phyloP scores from a whole-genome alignment of 305 asterid species.

The Plantago rigida region DNA sequence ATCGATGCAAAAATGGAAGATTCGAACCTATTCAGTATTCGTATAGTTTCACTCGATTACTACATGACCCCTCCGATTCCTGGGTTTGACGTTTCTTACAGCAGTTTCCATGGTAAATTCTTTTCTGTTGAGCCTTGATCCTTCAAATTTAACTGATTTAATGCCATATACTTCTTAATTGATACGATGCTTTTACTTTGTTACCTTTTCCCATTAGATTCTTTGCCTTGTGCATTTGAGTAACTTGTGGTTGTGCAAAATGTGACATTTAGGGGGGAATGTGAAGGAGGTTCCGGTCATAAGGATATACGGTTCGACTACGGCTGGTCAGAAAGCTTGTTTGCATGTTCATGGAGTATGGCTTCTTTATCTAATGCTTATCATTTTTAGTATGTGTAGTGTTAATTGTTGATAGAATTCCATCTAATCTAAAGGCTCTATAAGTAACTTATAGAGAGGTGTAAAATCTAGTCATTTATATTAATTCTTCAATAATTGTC shows the following conservation, averaged over 20 bases:
- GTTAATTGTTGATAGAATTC: no score
- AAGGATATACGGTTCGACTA: slow-evolving; percentile 81
- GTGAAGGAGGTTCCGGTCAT: slow-evolving; percentile 89
- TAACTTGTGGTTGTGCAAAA: slow-evolving; percentile 18
- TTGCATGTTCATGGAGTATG: slow-evolving; percentile 86
- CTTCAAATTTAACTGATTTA: not conserved
- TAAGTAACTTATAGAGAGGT: no score
- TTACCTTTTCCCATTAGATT: not conserved
- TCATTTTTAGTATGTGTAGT: not conserved
- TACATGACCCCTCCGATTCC: slow-evolving; percentile 73
- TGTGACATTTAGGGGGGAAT: slow-evolving; percentile 61
- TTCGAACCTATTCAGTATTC: slow-evolving; percentile 47
- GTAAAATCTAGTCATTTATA: no score
- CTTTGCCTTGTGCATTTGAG: slow-evolving; percentile 8
- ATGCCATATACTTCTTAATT: no score
- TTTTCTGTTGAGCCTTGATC: not conserved
- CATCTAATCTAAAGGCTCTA: no score
- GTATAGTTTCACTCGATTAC: slow-evolving; percentile 77
- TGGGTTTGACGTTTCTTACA: slow-evolving; percentile 55
- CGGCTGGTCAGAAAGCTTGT: slow-evolving; percentile 92
- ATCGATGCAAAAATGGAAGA: slow-evolving; percentile 37
- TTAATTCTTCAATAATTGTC: no score
- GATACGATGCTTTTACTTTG: not conserved
- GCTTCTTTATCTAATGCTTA: not conserved
- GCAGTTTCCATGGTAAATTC: slow-evolving; percentile 55